Percentiles rank a stretch among this genome's conserved stretches.
Evolutionary conservation across 2,329 filamentous ascomycete genomes (phyloP).

Genomic region (Boeremia exigua): DNA sequence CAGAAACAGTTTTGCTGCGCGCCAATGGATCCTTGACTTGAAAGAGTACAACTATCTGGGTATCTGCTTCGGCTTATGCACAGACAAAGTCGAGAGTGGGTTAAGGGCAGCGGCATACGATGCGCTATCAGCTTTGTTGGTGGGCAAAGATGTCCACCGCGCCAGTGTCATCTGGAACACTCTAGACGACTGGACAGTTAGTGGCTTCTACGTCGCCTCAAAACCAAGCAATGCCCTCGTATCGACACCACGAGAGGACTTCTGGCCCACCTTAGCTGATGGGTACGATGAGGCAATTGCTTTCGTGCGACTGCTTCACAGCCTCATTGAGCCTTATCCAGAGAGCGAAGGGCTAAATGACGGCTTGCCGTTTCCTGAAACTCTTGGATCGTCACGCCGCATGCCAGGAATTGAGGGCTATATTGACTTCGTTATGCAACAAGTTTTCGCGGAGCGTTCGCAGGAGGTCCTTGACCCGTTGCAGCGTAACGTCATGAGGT

Average conservation of each 20-base stretch:
- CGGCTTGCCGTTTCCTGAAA: slow-evolving; percentile 83
- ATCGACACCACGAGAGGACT: slow-evolving; percentile 46
- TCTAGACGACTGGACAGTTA: slow-evolving; percentile 76
- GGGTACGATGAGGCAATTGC: slow-evolving; percentile 86
- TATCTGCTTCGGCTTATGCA: slow-evolving; percentile 78
- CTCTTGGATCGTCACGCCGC: slow-evolving; percentile 76
- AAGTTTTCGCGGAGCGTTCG: slow-evolving; percentile 72
- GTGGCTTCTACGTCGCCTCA: slow-evolving; percentile 41
- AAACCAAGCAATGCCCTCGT: slow-evolving; percentile 37
- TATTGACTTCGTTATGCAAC: slow-evolving; percentile 85
- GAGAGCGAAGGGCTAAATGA: slow-evolving; percentile 71
- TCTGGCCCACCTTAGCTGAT: slow-evolving; percentile 75
- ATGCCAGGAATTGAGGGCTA: slow-evolving; percentile 90
- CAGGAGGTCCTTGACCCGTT: slow-evolving; percentile 67
- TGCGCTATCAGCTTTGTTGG: slow-evolving; percentile 76
- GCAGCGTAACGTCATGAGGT: slow-evolving; percentile 75
- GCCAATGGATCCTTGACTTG: slow-evolving; percentile 74
- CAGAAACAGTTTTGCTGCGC: slow-evolving; percentile 72
- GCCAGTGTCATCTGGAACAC: slow-evolving; percentile 79
- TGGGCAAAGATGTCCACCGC: slow-evolving; percentile 71
- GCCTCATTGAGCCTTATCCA: slow-evolving; percentile 71
- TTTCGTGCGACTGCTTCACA: slow-evolving; percentile 78
- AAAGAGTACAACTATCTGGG: slow-evolving; percentile 73
- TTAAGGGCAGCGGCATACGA: slow-evolving; percentile 85
- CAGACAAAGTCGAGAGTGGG: slow-evolving; percentile 75